Evolutionary conservation across 345 rosid genomes (phyloP), one percentile per base, ranked within the genome.

Genomic region (Durio zibethinus): DNA sequence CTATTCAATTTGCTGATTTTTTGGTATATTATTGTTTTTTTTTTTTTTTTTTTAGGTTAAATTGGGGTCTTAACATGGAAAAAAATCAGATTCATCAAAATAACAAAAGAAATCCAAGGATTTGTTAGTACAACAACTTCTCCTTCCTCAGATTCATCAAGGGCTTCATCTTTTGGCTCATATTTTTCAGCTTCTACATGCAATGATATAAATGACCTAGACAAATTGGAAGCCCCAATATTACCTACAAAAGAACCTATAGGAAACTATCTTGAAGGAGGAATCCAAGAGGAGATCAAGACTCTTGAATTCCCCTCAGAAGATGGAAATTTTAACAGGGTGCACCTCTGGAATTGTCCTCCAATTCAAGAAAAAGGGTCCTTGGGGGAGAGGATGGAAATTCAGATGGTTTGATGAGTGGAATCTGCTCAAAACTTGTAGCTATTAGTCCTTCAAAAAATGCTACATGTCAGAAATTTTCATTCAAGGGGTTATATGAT

Each of bases 51-150:
- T 33, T 61, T 75, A 89, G 89, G 48, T 82, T 89, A 70, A 45
- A 87, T 54, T 85, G 89, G 93, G 89, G 90, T 31, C 77, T 67
- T 18, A 88, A 75, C 69, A 87, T 89, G 89, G 83, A 78, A 59
- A 84, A 78, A 67, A 87, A 81, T 78, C 87, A 25, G 88, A 80
- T 7, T 90, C 40, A 78, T 87, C 0, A 87, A 71, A 77, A 76
- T 84, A 65, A 86, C 89, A 1, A 86, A 81, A 69, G 92, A 83
- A 77, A 89, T 89, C 47, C 83, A 81, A 72, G 92, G 92, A 23
- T 89, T 89, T 38, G 92, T 89, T 6, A 86, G 63, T 31, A n/a
- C 65, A n/a, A 67, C 83, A 10, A n/a, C 78, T 4, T 40, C 82
- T 36, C 52, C 83, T 35, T 77, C 75, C 3, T 20, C 84, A 14